Evolutionary conservation across 345 rosid species (phyloP), one percentile per base, ranked within the genome.

Genomic region (Linum usitatissimum): DNA sequence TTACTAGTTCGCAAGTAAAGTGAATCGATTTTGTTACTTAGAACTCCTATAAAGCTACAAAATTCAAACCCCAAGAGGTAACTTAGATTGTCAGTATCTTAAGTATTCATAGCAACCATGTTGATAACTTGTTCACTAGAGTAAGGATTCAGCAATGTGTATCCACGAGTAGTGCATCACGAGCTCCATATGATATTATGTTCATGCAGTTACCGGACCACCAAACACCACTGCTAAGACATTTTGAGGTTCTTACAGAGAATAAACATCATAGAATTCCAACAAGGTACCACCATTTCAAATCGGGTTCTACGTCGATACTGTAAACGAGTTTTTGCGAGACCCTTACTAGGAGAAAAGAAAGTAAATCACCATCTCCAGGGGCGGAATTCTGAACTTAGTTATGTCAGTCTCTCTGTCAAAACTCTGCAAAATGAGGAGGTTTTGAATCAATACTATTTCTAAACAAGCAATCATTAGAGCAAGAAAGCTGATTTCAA

Each of bases 361-460:
- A 78, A 70, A 80, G 82, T 75, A 68, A 73, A 78, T 78, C 83
- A 85, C 84, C 87, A 83, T 77, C 77, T 85, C 81, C 83, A 83
- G 23, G 23, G 87, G 66, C 1, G 83, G 87, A 62, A 83, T 65
- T 62, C 69, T 64, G 53, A 77, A 63, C 69, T 81, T 66, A 51
- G 63, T 68, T 53, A 83, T 70, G 77, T 79, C 84, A 49, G 74
- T 64, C 73, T 83, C 86, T 70, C 69, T 76, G 67, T 83, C 87
- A 73, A 85, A 85, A 77, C 83, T 85, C 86, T 83, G 74, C 57
- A 64, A 58, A 62, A 63, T 18, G 62, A 66, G 18, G 19, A 42
- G 23, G 19, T 23, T 45, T 3, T 34, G 6, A 23, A 21, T 23
- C 36, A 56, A 42, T 53, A 36, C 15, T 10, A 15, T 28, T n/a